Percentiles rank a stretch among this genome's conserved stretches.
Evolutionary conservation across 225 moss, liverwort and hornwort genomes (phyloP).

Genomic region (Sphagnum contortum): DNA sequence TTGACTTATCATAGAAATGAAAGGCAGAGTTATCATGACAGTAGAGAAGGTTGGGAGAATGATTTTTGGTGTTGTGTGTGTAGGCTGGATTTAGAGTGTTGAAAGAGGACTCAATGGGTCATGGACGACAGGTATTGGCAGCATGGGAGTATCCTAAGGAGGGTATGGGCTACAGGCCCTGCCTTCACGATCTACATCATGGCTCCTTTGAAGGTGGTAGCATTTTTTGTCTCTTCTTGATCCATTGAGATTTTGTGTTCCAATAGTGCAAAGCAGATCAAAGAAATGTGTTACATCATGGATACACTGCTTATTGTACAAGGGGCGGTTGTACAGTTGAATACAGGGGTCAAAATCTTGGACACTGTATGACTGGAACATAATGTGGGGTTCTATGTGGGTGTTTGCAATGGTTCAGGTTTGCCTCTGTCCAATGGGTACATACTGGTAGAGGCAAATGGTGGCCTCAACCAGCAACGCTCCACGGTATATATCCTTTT

Average conservation of each 20-base stretch:
- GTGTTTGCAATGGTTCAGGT: conserved; percentile 10
- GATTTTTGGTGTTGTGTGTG: conserved; percentile 2
- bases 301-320: not conserved
- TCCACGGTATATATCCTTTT: conserved; percentile 54
- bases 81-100: conserved; percentile 41
- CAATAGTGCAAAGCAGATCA: too few species aligned
- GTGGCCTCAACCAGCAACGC: conserved; percentile 96
- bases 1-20: not conserved
- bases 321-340: too few species aligned
- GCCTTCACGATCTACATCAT: conserved; percentile 31
- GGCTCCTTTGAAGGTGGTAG: conserved; percentile 7
- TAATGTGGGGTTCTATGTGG: too few species aligned
- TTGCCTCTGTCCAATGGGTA: conserved; percentile 76
- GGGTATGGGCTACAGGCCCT: conserved; percentile 66
- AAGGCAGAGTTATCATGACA: not conserved
- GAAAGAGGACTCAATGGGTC: conserved; percentile 26
- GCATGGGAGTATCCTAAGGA: conserved; percentile 80
- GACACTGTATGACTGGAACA: too few species aligned
- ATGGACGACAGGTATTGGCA: conserved; percentile 70
- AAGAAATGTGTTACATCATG: not conserved
- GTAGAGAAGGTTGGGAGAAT: too few species aligned
- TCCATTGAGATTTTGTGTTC: not conserved
- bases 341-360: too few species aligned
- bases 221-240: not conserved
- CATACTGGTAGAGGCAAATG: conserved; percentile 82